Percentiles rank a stretch among this genome's conserved stretches.
These are phyloP conservation scores for Candida broadrunensis DNA, from an alignment of 805 yeast species.

Conservation along the genomic window DNA sequence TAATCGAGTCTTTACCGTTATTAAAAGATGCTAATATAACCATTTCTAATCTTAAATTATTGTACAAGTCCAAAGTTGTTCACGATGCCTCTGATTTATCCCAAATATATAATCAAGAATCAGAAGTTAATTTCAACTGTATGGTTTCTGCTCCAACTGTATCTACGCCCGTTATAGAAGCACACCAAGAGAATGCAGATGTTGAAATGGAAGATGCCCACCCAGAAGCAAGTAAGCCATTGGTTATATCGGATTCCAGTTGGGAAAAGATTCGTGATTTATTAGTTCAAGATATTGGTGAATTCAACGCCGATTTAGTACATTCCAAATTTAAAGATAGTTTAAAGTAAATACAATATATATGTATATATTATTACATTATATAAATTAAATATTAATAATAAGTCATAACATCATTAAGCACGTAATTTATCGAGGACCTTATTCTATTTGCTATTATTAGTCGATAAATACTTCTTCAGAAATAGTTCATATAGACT, in stretches of 20 bases:
- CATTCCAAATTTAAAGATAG: slow-evolving; percentile 13
- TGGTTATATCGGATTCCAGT: slow-evolving; percentile 19
- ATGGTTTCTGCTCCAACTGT: slow-evolving; percentile 33
- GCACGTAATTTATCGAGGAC: too few species aligned
- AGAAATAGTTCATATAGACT: slow-evolving; percentile 22
- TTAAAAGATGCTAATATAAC: slow-evolving; percentile 24
- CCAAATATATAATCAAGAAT: slow-evolving; percentile 17
- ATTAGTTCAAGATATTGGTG: slow-evolving; percentile 30
- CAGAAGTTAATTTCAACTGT: slow-evolving; percentile 38
- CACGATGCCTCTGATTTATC: slow-evolving; percentile 44
- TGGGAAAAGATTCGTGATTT: slow-evolving; percentile 43
- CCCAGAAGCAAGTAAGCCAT: slow-evolving; percentile 3
- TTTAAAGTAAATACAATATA: neutral
- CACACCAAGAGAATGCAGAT: slow-evolving; percentile 3
- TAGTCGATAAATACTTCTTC: too few species aligned
- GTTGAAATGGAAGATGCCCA: slow-evolving; percentile 4
- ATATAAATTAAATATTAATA: neutral
- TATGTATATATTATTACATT: neutral
- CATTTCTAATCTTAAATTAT: slow-evolving; percentile 45
- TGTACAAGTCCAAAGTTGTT: slow-evolving; percentile 61
- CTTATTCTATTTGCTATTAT: neutral
- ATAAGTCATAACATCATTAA: neutral
- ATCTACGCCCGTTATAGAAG: slow-evolving; percentile 3
- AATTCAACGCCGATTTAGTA: slow-evolving; percentile 20
- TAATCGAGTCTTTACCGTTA: slow-evolving; percentile 26